Evolutionary conservation across 495 filamentous ascomycete genomes (phyloP), one percentile per base, ranked within the genome.

Genomic region (Neurospora sp.): DNA sequence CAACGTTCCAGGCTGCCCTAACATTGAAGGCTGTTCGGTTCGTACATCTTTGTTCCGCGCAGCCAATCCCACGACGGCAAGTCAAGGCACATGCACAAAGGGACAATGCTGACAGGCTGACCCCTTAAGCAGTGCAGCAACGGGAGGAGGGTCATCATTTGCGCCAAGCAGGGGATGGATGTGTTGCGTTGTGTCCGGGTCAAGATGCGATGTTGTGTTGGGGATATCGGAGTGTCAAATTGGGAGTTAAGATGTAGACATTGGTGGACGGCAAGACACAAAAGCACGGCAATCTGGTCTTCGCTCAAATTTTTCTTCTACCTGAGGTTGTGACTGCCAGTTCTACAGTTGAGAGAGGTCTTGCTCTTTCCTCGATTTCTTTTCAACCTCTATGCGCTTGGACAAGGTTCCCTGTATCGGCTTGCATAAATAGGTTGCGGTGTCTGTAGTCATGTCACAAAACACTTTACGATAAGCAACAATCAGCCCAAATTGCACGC

Each of bases 11-110:
- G 53, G 14, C 53, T 61, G 27, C 27, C 53, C 53, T 35, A 12
- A 9, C 27, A 61, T 8, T 61, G 22, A 61, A 14, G 53, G 53
- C 22, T 31, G 3, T 61, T 31, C 53, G 53, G 53, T 35, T 66
- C 14, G 53, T 14, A 68, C 48, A 74, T 76, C 69, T 68, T 5
- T 70, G 9, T 16, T 66, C 20, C 69, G 22, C 40, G 71, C 44
- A 66, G 53, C 73, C 74, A 77, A 77, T 77, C 69, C 73, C 14
- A 31, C 61, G 69, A 27, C 68, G 27, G 53, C 38, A 20, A 71
- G 70, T 42, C 75, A 44, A 74, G 70, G 71, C 79, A 80, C 78
- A 78, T 80, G 78, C 74, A 72, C 37, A 70, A 76, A 74, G 72
- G 75, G 74, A 73, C 73, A 38, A 69, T 39, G 74, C 74, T 75